Percentiles rank a stretch among this genome's conserved stretches.
These are phyloP conservation scores for Phaeosphaeriaceae sp. DNA, from an alignment of 2,329 filamentous ascomycete species.

Conservation along the genomic window DNA sequence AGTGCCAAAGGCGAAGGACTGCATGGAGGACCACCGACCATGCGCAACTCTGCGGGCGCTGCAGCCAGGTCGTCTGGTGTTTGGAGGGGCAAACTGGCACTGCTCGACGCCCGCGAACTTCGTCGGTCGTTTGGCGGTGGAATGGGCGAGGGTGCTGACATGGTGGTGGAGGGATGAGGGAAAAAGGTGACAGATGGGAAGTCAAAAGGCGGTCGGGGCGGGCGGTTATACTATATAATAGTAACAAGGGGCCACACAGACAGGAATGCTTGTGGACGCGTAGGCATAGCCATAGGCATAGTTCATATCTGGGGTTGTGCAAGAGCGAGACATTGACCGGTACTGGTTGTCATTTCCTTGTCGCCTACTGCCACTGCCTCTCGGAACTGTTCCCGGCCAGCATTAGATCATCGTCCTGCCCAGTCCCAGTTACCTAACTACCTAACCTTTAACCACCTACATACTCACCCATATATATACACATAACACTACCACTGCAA, in stretches of 20 bases:
- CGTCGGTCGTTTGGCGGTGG: slow-evolving; percentile 45
- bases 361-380: not conserved
- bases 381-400: slow-evolving; percentile 5
- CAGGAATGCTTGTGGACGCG: too few species aligned
- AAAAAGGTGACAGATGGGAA: not conserved
- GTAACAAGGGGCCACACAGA: not conserved
- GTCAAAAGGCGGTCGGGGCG: slow-evolving; percentile 7
- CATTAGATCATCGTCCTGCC: too few species aligned
- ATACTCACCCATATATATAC: slow-evolving; percentile 6
- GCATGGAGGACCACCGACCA: slow-evolving; percentile 48
- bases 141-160: slow-evolving; percentile 46
- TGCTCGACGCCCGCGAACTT: slow-evolving; percentile 43
- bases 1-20: slow-evolving; percentile 48
- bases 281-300: too few species aligned
- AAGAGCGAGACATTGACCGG: slow-evolving; percentile 27
- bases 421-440: too few species aligned
- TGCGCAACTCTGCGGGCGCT: slow-evolving; percentile 32
- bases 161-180: slow-evolving; percentile 23
- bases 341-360: not conserved
- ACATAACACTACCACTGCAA: slow-evolving; percentile 19
- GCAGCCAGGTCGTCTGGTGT: slow-evolving; percentile 21
- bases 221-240: slow-evolving; percentile 16
- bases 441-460: too few species aligned
- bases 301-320: slow-evolving; percentile 20
- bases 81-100: slow-evolving; percentile 28